phyloP scores from a whole-genome alignment of 2,329 filamentous ascomycete genomes.

The Diplodia mutila region DNA sequence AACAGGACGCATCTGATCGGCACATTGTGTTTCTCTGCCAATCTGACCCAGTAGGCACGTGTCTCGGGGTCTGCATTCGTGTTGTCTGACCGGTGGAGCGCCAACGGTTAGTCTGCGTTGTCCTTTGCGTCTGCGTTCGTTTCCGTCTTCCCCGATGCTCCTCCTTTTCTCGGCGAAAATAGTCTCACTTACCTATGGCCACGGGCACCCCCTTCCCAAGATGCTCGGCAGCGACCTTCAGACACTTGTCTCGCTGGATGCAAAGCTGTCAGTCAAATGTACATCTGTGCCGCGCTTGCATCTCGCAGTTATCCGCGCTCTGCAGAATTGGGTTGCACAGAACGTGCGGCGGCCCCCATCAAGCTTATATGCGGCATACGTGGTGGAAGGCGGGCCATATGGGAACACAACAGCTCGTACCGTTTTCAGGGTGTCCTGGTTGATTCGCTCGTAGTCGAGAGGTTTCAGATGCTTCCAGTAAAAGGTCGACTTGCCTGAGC shows the following conservation, averaged over 20 bases:
- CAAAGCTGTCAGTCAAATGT: constrained; percentile 38
- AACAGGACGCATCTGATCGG: constrained; percentile 88
- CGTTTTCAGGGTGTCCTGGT: constrained; percentile 86
- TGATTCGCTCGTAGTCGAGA: constrained; percentile 80
- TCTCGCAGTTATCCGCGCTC: constrained; percentile 7
- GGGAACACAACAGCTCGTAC: constrained; percentile 45
- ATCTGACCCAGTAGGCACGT: constrained; percentile 74
- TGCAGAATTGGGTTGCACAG: constrained; percentile 25
- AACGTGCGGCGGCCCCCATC: constrained; percentile 33
- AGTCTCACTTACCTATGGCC: constrained; percentile 69
- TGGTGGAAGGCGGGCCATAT: constrained; percentile 23
- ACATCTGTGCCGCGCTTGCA: constrained; percentile 27
- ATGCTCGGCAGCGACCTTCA: constrained; percentile 71
- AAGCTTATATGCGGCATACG: constrained; percentile 20
- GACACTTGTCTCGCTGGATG: constrained; percentile 60
- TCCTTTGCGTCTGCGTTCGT: constrained; percentile 3
- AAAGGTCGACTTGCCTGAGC: constrained; percentile 89
- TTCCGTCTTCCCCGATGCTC: neutral
- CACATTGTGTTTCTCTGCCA: constrained; percentile 71
- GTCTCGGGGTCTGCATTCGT: constrained; percentile 87
- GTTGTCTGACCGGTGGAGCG: constrained; percentile 67
- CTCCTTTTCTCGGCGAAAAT: constrained; percentile 11
- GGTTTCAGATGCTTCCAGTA: constrained; percentile 79
- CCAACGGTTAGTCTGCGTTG: neutral
- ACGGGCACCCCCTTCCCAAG: constrained; percentile 70